Percentiles rank a stretch among this genome's conserved stretches.
Conservation (phyloP, 208 protist species). For the Wallacemonas collosoma region DNA sequence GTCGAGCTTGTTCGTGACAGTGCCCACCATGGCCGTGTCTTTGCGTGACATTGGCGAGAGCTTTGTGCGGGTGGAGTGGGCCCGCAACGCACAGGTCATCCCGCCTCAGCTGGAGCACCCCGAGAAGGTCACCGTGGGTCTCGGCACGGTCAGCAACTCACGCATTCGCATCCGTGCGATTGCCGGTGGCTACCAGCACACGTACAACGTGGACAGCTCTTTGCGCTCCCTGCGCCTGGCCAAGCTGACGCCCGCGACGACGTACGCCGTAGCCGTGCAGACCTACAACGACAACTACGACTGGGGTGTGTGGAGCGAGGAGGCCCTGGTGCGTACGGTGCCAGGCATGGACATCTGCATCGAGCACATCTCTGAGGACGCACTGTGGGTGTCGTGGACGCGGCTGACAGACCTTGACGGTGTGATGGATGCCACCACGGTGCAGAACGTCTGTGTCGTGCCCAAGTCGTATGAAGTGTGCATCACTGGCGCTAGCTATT, state of each 20-base stretch:
- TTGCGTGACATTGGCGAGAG: constrained; percentile 89
- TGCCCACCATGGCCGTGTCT: constrained; percentile 71
- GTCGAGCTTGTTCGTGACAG: constrained; percentile 80
- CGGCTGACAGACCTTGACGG: constrained; percentile 63
- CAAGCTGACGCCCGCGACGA: constrained; percentile 73
- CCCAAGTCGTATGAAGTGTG: constrained; percentile 81
- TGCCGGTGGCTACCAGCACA: constrained; percentile 58
- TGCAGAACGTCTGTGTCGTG: constrained; percentile 79
- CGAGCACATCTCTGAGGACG: constrained; percentile 89
- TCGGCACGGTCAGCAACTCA: constrained; percentile 80
- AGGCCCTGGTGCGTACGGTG: constrained; percentile 85
- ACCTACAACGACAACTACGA: constrained; percentile 92
- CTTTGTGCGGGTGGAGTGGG: constrained; percentile 81
- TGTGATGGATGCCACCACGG: constrained; percentile 66
- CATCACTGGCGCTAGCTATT: constrained; percentile 75
- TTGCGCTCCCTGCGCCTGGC: constrained; percentile 66
- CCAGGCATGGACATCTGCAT: constrained; percentile 84
- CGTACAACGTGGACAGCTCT: constrained; percentile 70
- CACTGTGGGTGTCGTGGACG: constrained; percentile 86
- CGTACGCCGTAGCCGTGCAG: constrained; percentile 87
- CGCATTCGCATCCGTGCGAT: constrained; percentile 85
- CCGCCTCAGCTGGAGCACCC: constrained; percentile 57
- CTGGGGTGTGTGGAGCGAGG: constrained; percentile 91
- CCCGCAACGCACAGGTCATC: constrained; percentile 66
- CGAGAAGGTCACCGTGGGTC: constrained; percentile 52